Conservation (phyloP, 2,329 filamentous ascomycete genomes). For the Zymoseptoria tritici region DNA sequence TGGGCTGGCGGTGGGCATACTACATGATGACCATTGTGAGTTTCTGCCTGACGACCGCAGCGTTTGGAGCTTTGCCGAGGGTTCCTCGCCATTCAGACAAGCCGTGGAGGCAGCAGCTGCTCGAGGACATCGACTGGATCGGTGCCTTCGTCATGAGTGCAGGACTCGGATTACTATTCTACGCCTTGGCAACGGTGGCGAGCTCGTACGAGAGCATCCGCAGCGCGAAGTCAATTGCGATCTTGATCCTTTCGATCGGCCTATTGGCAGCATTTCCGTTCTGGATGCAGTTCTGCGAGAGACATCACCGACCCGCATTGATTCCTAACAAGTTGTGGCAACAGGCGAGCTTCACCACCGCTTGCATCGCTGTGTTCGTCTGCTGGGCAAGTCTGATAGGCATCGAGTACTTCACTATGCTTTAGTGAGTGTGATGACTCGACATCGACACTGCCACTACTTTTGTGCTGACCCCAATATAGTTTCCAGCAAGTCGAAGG, state of each 20-base stretch:
- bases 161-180: conserved; percentile 44
- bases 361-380: conserved; percentile 42
- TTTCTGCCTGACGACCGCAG: not conserved
- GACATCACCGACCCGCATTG: conserved; percentile 43
- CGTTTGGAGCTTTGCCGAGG: not conserved
- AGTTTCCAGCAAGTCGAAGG: conserved; percentile 20
- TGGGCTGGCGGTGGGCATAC: conserved; percentile 48
- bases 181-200: conserved; percentile 33
- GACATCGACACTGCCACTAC: not conserved
- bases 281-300: conserved; percentile 49
- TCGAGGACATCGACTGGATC: conserved; percentile 47
- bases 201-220: conserved; percentile 10
- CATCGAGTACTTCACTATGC: conserved; percentile 27
- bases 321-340: conserved; percentile 58
- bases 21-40: conserved; percentile 23
- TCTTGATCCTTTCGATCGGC: conserved; percentile 40
- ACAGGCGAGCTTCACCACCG: conserved; percentile 48
- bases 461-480: not conserved
- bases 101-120: conserved; percentile 19
- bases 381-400: conserved; percentile 34
- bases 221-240: conserved; percentile 19
- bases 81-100: not conserved
- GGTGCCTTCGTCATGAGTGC: conserved; percentile 41
- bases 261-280: conserved; percentile 45
- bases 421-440: conserved; percentile 19